phyloP scores from a whole-genome alignment of 768 basidiomycete genomes.

The Trametes maxima region DNA sequence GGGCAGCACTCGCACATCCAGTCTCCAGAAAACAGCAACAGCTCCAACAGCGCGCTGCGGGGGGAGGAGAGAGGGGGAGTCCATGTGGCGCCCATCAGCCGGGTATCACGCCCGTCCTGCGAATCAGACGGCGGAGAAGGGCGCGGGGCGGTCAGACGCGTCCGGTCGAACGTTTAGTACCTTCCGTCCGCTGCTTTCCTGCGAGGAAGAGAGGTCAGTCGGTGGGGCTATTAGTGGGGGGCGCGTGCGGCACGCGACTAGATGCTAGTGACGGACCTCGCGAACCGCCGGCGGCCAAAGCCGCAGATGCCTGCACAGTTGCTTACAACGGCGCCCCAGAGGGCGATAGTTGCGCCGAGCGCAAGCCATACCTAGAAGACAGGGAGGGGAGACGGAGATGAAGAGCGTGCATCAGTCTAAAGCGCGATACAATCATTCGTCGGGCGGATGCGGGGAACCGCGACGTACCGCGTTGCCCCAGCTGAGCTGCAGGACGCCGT shows the following conservation, averaged over 20 bases:
- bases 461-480: constrained; percentile 53
- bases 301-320: constrained; percentile 41
- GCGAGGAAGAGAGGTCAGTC: background rate
- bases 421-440: constrained; percentile 9
- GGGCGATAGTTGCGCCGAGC: constrained; percentile 49
- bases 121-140: constrained; percentile 17
- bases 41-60: background rate
- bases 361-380: constrained; percentile 60
- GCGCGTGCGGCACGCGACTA: background rate
- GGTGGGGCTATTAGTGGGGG: background rate
- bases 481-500: constrained; percentile 42
- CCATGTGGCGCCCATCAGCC: constrained; percentile 21
- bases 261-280: constrained; percentile 22
- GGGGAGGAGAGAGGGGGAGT: background rate
- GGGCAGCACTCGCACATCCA: background rate
- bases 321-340: constrained; percentile 46
- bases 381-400: background rate
- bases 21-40: background rate
- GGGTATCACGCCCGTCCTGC: constrained; percentile 20
- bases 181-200: constrained; percentile 8
- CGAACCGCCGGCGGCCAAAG: constrained; percentile 16
- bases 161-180: constrained; percentile 15
- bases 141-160: constrained; percentile 2
- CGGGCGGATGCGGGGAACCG: background rate
- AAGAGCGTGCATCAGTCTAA: constrained; percentile 6